Base-by-base conservation (phyloP, 108 stramenopile genomes). In the Aurantiochytrium sp. region DNA sequence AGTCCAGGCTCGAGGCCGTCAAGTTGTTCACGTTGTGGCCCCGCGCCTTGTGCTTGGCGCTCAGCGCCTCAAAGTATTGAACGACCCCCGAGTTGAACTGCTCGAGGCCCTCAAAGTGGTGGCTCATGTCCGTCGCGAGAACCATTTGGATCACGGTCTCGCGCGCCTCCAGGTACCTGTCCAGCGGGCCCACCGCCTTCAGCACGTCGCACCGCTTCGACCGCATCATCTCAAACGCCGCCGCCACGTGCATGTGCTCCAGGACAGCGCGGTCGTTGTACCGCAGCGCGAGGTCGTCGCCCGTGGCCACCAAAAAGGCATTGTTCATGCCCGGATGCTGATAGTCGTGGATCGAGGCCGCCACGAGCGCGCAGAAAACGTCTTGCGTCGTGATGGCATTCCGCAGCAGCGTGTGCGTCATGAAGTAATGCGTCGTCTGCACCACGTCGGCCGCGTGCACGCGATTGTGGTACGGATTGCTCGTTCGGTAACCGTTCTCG, bases 191-290 rank as follows among this genome's bases (percentile, higher is more conserved):
- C 59, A 65, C 45, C 21, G 34, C 42, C 36, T 92, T 86, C 45
- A 55, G 55, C 4, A 93, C 54, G 32, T 92, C 68, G 21, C 52
- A 50, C 21, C 86, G 37, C 21, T 87, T 89, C 22, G 87, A 27
- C 24, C 55, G 31, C 73, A 93, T 48, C 22, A 93, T 6, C 19
- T 50, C 21, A 50, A 92, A 93, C 15, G 93, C 89, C 39, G 90
- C 92, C 0, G 93, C 55, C 12, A 88, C 45, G 89, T 93, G 93
- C 81, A 92, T 91, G 89, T 92, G 92, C 81, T 93, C 93, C 31
- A 93, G 88, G 52, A 93, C 92, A 10, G 88, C 65, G 3, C 68
- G 59, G 85, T 93, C 93, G 39, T 92, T 92, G 91, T 93, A 93
- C 52, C 81, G 24, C n/a, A 93, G 34, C 34, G 90, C 55, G 24